These are phyloP conservation scores for Peronosclerospora sorghi DNA, from an alignment of 352 stramenopile genomes.

Conservation along the genomic window DNA sequence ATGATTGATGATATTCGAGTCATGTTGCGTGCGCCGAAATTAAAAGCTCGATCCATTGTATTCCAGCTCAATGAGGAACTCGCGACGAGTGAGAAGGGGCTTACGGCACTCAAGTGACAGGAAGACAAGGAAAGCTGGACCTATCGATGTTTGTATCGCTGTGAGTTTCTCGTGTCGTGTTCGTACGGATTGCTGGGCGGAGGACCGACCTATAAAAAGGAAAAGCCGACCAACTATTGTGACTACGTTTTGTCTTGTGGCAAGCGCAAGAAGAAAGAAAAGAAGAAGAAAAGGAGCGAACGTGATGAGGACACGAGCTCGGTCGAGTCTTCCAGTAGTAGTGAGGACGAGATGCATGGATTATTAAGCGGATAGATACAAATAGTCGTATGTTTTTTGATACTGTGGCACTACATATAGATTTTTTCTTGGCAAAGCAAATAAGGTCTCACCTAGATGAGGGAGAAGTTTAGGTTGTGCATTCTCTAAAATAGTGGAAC, in stretches of 20 bases:
- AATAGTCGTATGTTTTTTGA: too few species aligned
- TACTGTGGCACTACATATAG: too few species aligned
- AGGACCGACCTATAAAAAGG: constrained; percentile 55
- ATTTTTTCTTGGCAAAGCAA: too few species aligned
- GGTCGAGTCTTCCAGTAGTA: constrained; percentile 6
- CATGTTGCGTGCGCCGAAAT: constrained; percentile 53
- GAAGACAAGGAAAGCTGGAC: constrained; percentile 50
- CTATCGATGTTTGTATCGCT: constrained; percentile 65
- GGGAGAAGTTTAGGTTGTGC: too few species aligned
- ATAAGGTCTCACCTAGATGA: too few species aligned
- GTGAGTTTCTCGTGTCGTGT: constrained; percentile 64
- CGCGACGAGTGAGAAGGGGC: constrained; percentile 19
- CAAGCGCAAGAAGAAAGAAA: constrained; percentile 13
- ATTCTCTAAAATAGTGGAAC: too few species aligned
- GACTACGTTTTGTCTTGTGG: constrained; percentile 9
- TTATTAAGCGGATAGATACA: constrained; percentile 51
- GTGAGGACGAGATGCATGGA: constrained; percentile 31
- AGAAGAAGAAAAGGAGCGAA: background rate
- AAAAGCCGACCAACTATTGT: constrained; percentile 15
- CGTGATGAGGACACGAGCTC: constrained; percentile 6
- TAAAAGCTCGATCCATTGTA: constrained; percentile 57
- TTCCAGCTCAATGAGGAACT: constrained; percentile 50
- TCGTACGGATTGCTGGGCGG: constrained; percentile 44
- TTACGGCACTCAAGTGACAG: background rate
- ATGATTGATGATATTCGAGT: constrained; percentile 65